These are phyloP conservation scores for Circinella minor DNA, from an alignment of 371 early-diverging fungal genomes.

Conservation along the genomic window DNA sequence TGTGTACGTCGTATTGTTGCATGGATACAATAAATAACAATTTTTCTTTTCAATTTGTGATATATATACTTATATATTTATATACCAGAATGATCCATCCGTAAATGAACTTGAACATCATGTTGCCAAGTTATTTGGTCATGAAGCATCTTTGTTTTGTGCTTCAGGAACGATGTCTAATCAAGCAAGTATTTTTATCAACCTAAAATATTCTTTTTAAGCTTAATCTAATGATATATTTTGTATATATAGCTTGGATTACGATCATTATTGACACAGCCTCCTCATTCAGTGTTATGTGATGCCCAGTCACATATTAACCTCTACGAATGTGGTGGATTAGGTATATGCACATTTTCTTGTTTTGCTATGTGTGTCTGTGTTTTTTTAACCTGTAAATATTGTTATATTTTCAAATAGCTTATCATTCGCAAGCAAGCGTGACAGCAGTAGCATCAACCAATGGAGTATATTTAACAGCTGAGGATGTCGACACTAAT, in stretches of 20 bases:
- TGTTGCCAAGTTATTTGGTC: constrained; percentile 75
- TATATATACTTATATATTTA: no score
- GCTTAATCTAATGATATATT: no score
- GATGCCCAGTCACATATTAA: constrained; percentile 83
- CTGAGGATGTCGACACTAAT: constrained; percentile 60
- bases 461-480: constrained; percentile 69
- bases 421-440: constrained; percentile 78
- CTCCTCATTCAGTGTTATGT: constrained; percentile 81
- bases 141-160: constrained; percentile 84
- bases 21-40: no score
- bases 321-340: constrained; percentile 82
- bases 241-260: constrained; percentile 18
- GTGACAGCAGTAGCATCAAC: constrained; percentile 70
- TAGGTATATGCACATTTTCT: background rate
- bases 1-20: no score
- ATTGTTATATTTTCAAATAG: constrained; percentile 33
- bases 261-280: constrained; percentile 53
- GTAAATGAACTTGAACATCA: constrained; percentile 69
- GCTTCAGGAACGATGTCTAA: constrained; percentile 46
- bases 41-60: no score
- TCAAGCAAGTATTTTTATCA: constrained; percentile 6
- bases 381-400: background rate
- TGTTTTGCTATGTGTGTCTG: background rate
- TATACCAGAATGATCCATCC: constrained; percentile 12
- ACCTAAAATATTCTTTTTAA: background rate